Conservation (phyloP, 768 basidiomycete species). For the Boletus vermiculosoides region DNA sequence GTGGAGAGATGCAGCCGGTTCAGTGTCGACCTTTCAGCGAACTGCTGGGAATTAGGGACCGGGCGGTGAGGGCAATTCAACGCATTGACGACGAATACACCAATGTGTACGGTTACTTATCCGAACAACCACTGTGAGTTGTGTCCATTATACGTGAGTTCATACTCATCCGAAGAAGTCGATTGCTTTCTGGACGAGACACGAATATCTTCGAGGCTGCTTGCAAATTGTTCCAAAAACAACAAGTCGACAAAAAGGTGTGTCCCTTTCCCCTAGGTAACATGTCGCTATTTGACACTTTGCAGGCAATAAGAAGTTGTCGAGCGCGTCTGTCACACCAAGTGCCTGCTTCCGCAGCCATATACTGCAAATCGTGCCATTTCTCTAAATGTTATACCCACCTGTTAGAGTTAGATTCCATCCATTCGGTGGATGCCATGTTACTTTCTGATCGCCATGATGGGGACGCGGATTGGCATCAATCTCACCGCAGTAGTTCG, state of each 20-base stretch:
- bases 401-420: constrained; percentile 31
- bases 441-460: constrained; percentile 17
- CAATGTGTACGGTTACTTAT: constrained; percentile 12
- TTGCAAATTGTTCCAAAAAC: constrained; percentile 24
- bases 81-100: constrained; percentile 10
- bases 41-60: constrained; percentile 45
- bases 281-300: neutral
- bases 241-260: constrained; percentile 17
- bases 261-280: neutral
- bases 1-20: constrained; percentile 56
- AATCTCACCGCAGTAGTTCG: constrained; percentile 25
- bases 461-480: constrained; percentile 35
- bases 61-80: constrained; percentile 33
- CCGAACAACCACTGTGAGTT: constrained; percentile 25
- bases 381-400: constrained; percentile 37
- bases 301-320: constrained; percentile 21
- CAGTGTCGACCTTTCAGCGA: constrained; percentile 53
- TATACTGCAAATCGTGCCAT: constrained; percentile 42
- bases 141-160: neutral
- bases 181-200: constrained; percentile 20
- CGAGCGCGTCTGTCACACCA: constrained; percentile 20
- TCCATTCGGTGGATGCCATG: constrained; percentile 40
- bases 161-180: constrained; percentile 20
- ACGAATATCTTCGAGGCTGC: constrained; percentile 36
- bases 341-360: constrained; percentile 14